Percentiles rank a stretch among this genome's conserved stretches.
These are phyloP conservation scores for Lactarius sanguifluus DNA, from an alignment of 768 basidiomycete species.

Conservation along the genomic window DNA sequence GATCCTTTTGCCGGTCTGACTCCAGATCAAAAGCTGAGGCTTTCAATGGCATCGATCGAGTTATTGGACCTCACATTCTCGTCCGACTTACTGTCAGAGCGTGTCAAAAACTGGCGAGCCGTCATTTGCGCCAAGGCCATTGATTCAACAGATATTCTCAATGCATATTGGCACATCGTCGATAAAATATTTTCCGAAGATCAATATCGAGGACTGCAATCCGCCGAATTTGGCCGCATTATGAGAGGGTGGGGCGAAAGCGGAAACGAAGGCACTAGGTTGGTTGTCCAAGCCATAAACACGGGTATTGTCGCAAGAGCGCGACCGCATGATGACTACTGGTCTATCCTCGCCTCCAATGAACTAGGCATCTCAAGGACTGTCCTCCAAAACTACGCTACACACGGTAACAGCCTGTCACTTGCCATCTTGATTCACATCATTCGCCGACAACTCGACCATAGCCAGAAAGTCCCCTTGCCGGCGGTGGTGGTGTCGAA, in stretches of 20 bases:
- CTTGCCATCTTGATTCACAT: not conserved
- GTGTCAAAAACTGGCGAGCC: not conserved
- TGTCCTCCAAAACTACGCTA: not conserved
- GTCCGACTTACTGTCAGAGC: not conserved
- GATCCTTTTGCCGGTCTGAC: not conserved
- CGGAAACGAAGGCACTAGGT: not conserved
- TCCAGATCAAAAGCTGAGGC: not conserved
- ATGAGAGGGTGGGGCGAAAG: not conserved
- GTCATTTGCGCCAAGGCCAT: not conserved
- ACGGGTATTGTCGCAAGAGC: not conserved
- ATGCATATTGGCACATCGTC: not conserved
- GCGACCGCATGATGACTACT: not conserved
- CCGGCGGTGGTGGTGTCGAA: not conserved
- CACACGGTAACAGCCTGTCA: not conserved
- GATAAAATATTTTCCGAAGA: not conserved
- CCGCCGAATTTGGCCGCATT: not conserved
- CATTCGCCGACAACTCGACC: not conserved
- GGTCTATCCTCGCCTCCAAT: not conserved
- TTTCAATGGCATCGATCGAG: not conserved
- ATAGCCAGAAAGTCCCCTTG: not conserved
- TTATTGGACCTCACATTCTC: not conserved
- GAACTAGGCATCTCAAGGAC: not conserved
- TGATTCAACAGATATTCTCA: not conserved
- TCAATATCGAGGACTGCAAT: not conserved
- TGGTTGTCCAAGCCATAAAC: not conserved